Percentiles rank a stretch among this genome's conserved stretches.
phyloP scores from a whole-genome alignment of 495 filamentous ascomycete genomes.

The Daldinia grandis region DNA sequence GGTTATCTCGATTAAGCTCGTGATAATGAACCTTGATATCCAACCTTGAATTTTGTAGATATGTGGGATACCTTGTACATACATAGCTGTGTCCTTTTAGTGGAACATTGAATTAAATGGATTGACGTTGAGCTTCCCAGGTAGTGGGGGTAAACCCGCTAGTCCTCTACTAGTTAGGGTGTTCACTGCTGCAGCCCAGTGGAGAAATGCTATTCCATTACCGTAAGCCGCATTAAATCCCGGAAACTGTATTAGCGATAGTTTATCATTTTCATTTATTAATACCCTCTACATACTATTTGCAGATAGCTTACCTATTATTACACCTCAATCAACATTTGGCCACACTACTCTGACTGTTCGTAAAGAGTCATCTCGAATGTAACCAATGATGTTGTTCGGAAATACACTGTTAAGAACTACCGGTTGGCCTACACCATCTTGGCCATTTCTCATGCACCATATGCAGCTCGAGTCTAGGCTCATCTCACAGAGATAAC shows the following conservation, averaged over 20 bases:
- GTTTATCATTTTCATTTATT: neutral
- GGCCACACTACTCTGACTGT: neutral
- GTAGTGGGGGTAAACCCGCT: slow-evolving; percentile 27
- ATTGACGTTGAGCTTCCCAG: slow-evolving; percentile 20
- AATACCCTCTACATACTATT: too few species aligned
- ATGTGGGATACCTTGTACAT: slow-evolving; percentile 26
- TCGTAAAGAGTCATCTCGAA: neutral
- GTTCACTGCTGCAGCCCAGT: neutral
- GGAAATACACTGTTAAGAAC: slow-evolving; percentile 2
- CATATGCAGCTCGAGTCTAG: neutral
- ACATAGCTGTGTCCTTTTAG: slow-evolving; percentile 6
- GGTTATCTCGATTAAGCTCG: neutral
- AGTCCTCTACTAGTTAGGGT: slow-evolving; percentile 18
- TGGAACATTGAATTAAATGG: slow-evolving; percentile 1
- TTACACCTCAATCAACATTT: too few species aligned
- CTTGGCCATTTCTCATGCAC: neutral
- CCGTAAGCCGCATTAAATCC: neutral
- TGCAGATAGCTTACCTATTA: too few species aligned
- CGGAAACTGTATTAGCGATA: neutral
- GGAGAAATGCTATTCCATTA: slow-evolving; percentile 6
- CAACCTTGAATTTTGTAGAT: slow-evolving; percentile 27
- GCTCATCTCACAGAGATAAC: neutral
- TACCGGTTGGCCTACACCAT: slow-evolving; percentile 6
- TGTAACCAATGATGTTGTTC: neutral
- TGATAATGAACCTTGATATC: neutral